phyloP scores from a whole-genome alignment of 179 eudicot species.

The Vitellaria paradoxa region DNA sequence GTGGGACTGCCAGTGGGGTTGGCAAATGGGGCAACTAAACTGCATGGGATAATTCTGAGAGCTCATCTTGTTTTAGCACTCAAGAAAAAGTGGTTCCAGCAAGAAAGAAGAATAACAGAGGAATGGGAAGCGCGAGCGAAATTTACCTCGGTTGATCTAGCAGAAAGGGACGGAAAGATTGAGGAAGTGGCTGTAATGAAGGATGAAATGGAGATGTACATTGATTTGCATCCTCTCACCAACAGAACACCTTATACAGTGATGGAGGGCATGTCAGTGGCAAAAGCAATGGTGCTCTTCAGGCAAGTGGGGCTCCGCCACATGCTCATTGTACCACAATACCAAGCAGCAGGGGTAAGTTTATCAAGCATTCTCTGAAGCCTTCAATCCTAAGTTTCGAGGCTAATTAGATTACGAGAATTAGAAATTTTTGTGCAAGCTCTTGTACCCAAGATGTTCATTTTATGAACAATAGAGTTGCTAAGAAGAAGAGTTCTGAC shows the following conservation, averaged over 20 bases:
- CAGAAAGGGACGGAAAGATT: conserved; percentile 63
- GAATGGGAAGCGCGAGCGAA: conserved; percentile 84
- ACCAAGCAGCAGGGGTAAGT: conserved; percentile 83
- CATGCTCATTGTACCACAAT: conserved; percentile 81
- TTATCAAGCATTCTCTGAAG: neutral
- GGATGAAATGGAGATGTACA: conserved; percentile 79
- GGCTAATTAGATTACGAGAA: neutral
- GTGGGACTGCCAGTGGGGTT: conserved; percentile 28
- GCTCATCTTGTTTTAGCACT: conserved; percentile 71
- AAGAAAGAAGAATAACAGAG: conserved; percentile 55
- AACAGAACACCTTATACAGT: conserved; percentile 90
- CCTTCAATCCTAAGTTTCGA: neutral
- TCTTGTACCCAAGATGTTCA: neutral
- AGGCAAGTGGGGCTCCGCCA: conserved; percentile 96
- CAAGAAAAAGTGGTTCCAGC: conserved; percentile 80
- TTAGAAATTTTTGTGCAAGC: neutral
- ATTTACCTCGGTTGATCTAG: conserved; percentile 75
- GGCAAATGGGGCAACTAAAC: conserved; percentile 37
- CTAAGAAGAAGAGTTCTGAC: conserved; percentile 15
- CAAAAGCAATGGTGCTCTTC: conserved; percentile 90
- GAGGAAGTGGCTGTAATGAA: conserved; percentile 65
- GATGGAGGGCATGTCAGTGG: conserved; percentile 78
- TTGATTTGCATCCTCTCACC: conserved; percentile 82
- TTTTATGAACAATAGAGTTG: neutral
- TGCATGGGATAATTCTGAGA: conserved; percentile 72